Evolutionary conservation across 371 early-diverging fungal genomes (phyloP), one percentile per base, ranked within the genome.

Genomic region (Batkoa obscura): DNA sequence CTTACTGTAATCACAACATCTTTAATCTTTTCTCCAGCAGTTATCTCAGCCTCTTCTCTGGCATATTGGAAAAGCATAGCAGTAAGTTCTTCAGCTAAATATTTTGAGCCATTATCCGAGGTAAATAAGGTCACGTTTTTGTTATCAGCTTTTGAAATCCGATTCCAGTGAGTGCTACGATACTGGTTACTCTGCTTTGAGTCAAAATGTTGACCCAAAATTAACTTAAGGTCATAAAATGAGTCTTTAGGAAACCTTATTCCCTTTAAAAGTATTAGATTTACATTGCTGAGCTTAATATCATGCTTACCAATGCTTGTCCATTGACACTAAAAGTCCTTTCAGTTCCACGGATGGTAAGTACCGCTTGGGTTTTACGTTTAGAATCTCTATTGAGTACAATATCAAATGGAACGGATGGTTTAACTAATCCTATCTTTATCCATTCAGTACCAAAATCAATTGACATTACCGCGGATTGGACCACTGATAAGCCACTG

Each of bases 371-470:
- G 0, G 96, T 94, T 70, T 94, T 94, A 45, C 98, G 74, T 65
- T 94, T 93, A 30, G 92, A 90, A 59, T 94, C 96, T 56, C 84
- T 72, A 68, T 94, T 95, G 53, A 97, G 79, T 6, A 93, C 95
- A 52, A 94, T 77, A 60, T 95, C 95, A 31, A 94, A 69, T 12
- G 89, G 84, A 23, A 81, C 81, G 12, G 92, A 91, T 8, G 92
- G 83, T 60, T 88, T 88, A 60, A 92, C 90, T 50, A 95, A 70
- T 4, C 87, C 88, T 30, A 92, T 85, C 61, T 94, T 94, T 68
- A 92, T 85, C 91, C 93, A 94, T 57, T 94, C 91, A 0, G 88
- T 81, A 53, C 98, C 98, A 64, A 83, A 90, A 67, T 97, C 98
- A 64, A 97, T 88, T 12, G 92, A 89, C 66, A 95, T 82, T 42